These are phyloP conservation scores for Podaxis sp. DNA, from an alignment of 768 basidiomycete genomes.

Conservation along the genomic window DNA sequence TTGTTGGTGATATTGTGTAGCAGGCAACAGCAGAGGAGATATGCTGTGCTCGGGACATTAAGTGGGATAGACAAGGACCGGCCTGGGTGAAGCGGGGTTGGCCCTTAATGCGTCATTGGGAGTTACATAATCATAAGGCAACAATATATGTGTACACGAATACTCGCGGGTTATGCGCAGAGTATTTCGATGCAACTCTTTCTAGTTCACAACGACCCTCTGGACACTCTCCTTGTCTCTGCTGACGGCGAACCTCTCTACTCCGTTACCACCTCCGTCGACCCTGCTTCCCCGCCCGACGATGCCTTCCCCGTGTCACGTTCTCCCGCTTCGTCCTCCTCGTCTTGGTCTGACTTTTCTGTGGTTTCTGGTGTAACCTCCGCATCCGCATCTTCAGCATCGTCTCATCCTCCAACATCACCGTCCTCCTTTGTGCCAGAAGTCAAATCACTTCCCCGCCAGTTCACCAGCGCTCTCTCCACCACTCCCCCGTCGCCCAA, in stretches of 20 bases:
- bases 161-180: neutral
- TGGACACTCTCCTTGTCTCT: conserved; percentile 31
- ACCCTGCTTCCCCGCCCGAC: neutral
- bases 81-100: neutral
- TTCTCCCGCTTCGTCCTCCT: neutral
- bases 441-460: neutral
- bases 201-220: conserved; percentile 38
- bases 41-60: neutral
- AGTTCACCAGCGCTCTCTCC: neutral
- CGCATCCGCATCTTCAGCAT: neutral
- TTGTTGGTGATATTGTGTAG: neutral
- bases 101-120: neutral
- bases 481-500: neutral
- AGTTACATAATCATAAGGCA: neutral
- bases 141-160: neutral
- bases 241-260: conserved; percentile 32
- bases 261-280: conserved; percentile 26
- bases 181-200: conserved; percentile 27
- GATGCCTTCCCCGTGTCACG: neutral
- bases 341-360: neutral
- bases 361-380: neutral
- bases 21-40: neutral
- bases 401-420: neutral
- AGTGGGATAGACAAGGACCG: neutral
- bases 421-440: neutral